Base-by-base conservation (phyloP, 352 stramenopile genomes). In the Vaucheria bursata region DNA sequence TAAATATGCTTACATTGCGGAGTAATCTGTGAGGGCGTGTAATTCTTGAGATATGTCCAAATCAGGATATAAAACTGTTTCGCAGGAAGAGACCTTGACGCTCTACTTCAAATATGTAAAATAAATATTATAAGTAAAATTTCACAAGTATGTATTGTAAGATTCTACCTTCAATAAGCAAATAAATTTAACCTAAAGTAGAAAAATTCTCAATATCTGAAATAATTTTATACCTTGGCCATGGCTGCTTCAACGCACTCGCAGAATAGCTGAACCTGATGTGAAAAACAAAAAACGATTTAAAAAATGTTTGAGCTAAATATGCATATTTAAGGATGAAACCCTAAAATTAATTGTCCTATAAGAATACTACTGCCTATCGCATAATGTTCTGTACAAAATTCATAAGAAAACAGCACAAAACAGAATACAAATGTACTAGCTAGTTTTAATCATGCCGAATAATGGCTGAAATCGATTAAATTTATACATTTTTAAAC, bases 221-320 rank as follows among this genome's bases (percentile, higher is more conserved):
- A 5, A 12, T 32, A 40, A 35, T 12, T 3, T 29, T 35, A 45
- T 38, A 72, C 65, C 65, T 72, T 72, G 1, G 65, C 65, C 65
- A 72, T 29, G 40, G 40, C 65, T 7, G 6, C 25, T 45, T 83
- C 78, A 36, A 83, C 78, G 64, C 78, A 83, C 64, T 78, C 78
- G 35, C 78, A 83, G 66, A 83, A 83, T 0, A 83, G 73, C 49
- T 83, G 78, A 6, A 77, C 78, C 73, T 79, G 70, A 33, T 50
- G 39, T 50, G 39, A 50, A 12, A 5, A 50, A 12, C 12, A 12
- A 50, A 5, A 50, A n/a, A n/a, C n/a, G n/a, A n/a, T n/a, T n/a
- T n/a, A n/a, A n/a, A n/a, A n/a, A n/a, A n/a, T n/a, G n/a, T n/a
- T n/a, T n/a, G n/a, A n/a, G n/a, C n/a, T n/a, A n/a, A n/a, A n/a